Percentiles rank a stretch among this genome's conserved stretches.
phyloP scores from a whole-genome alignment of 441 rosid genomes.

The Mallotus repandus region DNA sequence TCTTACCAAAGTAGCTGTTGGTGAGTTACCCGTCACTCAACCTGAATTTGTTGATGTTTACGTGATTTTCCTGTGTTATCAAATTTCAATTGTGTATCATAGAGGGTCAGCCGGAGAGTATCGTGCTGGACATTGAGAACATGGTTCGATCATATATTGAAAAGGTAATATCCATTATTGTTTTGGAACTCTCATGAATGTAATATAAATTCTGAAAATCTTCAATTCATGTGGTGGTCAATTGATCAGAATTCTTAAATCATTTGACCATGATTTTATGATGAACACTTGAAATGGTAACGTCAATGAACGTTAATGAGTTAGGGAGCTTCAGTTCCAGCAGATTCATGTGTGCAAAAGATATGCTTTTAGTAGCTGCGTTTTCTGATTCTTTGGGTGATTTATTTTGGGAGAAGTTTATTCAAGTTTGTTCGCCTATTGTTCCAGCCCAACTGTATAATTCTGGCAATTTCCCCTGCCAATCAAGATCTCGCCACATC shows the following conservation, averaged over 20 bases:
- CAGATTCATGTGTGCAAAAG: background rate
- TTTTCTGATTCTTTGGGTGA: background rate
- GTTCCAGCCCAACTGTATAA: conserved; percentile 88
- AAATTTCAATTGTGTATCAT: conserved; percentile 28
- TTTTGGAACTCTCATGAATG: no score
- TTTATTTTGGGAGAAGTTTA: background rate
- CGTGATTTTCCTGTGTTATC: background rate
- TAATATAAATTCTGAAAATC: no score
- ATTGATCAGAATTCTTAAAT: no score
- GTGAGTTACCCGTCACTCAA: conserved; percentile 38
- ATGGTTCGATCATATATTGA: conserved; percentile 95
- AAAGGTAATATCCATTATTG: conserved; percentile 54
- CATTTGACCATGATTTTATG: conserved; percentile 8
- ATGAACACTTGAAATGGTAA: background rate
- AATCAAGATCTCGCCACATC: conserved; percentile 99
- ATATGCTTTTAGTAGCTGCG: background rate
- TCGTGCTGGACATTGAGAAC: conserved; percentile 89
- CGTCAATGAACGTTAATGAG: no score
- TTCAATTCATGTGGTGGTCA: no score
- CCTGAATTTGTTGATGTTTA: conserved; percentile 17
- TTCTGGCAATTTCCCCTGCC: conserved; percentile 96
- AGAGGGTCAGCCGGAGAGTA: conserved; percentile 97
- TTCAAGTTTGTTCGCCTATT: conserved; percentile 11
- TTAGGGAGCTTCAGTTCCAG: no score
- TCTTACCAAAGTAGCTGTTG: conserved; percentile 97